Base-by-base conservation (phyloP, 257 asterid genomes). In the Capsicum baccatum region DNA sequence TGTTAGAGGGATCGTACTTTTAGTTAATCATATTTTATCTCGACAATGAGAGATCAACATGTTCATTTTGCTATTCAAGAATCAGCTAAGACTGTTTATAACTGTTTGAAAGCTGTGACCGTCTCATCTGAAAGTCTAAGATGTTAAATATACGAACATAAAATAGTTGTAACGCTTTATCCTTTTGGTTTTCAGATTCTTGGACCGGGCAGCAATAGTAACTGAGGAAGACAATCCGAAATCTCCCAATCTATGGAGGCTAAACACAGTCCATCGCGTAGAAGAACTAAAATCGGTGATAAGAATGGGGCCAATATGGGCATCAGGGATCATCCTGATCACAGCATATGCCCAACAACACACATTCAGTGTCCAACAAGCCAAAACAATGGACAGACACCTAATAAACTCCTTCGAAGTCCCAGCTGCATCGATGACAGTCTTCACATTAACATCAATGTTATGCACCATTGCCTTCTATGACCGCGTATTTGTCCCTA, bases 241-340 rank as follows among this genome's bases (percentile, higher is more conserved):
- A 80, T 74, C 90, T 57, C 97, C 98, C 4, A 89, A 93, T 37
- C 83, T 80, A 6, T 95, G 98, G 97, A 87, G 85, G 39, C 87
- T 95, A 55, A 91, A 89, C 91, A 94, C 97, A 9, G 92, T 94
- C 71, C 99, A 96, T 82, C 96, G 98, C 1, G 93, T 94, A 16
- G 99, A 96, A 76, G 99, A 96, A 80, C 93, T 95, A 0, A 95
- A 95, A 84, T 90, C 98, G 15, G 85, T 93, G 3, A 90, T 95
- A 83, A 86, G 97, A 83, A 92, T 96, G 98, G 95, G 94, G 0
- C 99, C 99, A n/a, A 96, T 96, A 71, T 93, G 98, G 98, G 98
- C 98, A 0, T 87, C 99, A 9, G 99, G 98, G 47, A 96, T 96
- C 85, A 91, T 93, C 66, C 82, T 91, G 37, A 92, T 94, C 87